These are phyloP conservation scores for thale cress (Arabidopsis thaliana) DNA, from an alignment of 345 rosid genomes.

Conservation along the genomic window DNA sequence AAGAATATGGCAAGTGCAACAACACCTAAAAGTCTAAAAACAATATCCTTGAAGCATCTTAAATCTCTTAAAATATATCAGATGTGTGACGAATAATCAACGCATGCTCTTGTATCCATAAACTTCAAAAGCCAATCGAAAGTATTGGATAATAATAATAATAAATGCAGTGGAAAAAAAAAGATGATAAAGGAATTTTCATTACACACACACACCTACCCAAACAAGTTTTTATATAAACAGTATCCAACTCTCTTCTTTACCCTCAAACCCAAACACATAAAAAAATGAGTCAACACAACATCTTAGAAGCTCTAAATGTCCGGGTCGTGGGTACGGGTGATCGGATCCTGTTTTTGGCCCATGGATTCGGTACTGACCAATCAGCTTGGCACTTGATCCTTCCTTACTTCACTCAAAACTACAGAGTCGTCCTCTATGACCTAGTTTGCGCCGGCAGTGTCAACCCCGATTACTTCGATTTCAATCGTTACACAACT, in stretches of 20 bases:
- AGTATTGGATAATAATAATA: neutral
- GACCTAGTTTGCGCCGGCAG: constrained; percentile 91
- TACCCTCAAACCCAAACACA: neutral
- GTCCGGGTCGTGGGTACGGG: constrained; percentile 74
- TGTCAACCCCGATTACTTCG: constrained; percentile 81
- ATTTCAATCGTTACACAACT: constrained; percentile 61
- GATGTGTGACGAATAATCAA: constrained; percentile 30
- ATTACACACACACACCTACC: constrained; percentile 22
- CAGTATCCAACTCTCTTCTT: constrained; percentile 2
- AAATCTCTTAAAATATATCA: neutral
- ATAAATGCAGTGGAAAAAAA: constrained; percentile 13
- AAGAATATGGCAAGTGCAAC: constrained; percentile 22
- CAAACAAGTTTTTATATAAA: constrained; percentile 33
- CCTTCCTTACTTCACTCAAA: constrained; percentile 61
- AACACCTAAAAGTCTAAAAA: constrained; percentile 26
- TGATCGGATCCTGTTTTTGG: constrained; percentile 63
- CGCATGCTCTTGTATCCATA: constrained; percentile 16
- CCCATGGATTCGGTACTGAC: constrained; percentile 90
- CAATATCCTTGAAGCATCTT: constrained; percentile 37
- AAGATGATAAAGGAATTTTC: constrained; percentile 18
- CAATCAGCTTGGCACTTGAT: constrained; percentile 88
- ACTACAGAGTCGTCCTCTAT: constrained; percentile 63
- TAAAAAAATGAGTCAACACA: constrained; percentile 49
- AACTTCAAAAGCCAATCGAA: constrained; percentile 28
- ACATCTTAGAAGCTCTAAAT: constrained; percentile 70